Conservation (phyloP, 2,329 filamentous ascomycete species). For the Setomelanomma holmii region DNA sequence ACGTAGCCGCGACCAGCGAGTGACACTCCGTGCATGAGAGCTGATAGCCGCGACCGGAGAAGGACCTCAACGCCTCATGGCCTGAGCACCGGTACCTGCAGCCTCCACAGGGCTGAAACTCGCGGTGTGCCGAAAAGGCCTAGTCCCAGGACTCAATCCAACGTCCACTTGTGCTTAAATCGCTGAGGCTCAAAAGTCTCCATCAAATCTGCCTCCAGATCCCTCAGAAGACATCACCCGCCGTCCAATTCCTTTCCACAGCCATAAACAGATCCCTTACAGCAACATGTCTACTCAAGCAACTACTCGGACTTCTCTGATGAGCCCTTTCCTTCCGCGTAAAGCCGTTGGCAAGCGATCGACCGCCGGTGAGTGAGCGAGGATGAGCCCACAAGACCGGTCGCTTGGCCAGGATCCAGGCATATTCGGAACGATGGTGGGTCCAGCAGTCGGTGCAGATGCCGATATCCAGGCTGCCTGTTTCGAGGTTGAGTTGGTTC, state of each 20-base stretch:
- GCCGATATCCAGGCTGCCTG: slow-evolving; percentile 47
- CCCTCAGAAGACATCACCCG: slow-evolving; percentile 22
- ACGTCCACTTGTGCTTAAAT: neutral
- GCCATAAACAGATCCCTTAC: slow-evolving; percentile 52
- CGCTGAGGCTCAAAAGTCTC: neutral
- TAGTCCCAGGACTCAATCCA: neutral
- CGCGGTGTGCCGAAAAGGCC: neutral
- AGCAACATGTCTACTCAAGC: slow-evolving; percentile 39
- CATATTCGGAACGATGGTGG: slow-evolving; percentile 46
- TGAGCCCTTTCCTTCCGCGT: slow-evolving; percentile 23
- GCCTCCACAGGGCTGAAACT: neutral
- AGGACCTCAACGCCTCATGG: neutral
- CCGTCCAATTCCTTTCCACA: slow-evolving; percentile 46
- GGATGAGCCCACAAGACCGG: slow-evolving; percentile 52
- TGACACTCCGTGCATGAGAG: no score
- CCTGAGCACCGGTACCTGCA: neutral
- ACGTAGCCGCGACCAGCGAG: no score
- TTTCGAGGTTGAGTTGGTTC: slow-evolving; percentile 45
- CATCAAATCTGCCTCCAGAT: slow-evolving; percentile 4
- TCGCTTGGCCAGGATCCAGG: slow-evolving; percentile 55
- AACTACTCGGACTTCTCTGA: slow-evolving; percentile 33
- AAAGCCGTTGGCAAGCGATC: slow-evolving; percentile 19
- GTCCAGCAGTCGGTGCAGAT: slow-evolving; percentile 57
- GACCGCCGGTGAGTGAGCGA: slow-evolving; percentile 25
- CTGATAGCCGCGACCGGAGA: no score